These are phyloP conservation scores for Pezicula radicicola DNA, from an alignment of 2,329 filamentous ascomycete species.

Conservation along the genomic window DNA sequence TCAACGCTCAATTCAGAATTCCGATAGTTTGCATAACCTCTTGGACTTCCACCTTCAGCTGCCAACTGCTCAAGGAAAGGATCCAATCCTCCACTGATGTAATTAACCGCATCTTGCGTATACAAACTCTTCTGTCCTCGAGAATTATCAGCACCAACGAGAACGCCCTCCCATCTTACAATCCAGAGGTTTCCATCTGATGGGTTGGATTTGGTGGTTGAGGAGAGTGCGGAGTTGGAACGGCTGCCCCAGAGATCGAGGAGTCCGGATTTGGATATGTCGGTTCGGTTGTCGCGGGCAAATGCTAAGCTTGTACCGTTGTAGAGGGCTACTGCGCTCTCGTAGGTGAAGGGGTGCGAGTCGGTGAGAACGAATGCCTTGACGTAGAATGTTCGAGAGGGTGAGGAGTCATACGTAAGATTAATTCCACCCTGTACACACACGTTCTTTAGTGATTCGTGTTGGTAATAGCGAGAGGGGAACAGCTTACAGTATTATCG, in stretches of 20 bases:
- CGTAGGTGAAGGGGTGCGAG: slow-evolving; percentile 9
- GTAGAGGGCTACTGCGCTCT: slow-evolving; percentile 5
- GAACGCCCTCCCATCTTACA: slow-evolving; percentile 9
- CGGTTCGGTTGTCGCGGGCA: slow-evolving; percentile 4
- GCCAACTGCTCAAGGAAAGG: slow-evolving; percentile 9
- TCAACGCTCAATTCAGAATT: slow-evolving; percentile 6
- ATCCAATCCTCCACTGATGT: slow-evolving; percentile 8
- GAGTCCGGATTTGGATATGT: slow-evolving; percentile 4
- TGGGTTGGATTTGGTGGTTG: slow-evolving; percentile 5
- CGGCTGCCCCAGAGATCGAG: slow-evolving; percentile 14
- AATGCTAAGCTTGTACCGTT: slow-evolving; percentile 5
- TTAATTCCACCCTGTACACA: slow-evolving; percentile 2
- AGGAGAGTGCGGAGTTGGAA: background rate
- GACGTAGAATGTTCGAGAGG: slow-evolving; percentile 5
- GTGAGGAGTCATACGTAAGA: slow-evolving; percentile 1
- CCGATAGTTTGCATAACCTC: slow-evolving; percentile 13
- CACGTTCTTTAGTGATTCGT: background rate
- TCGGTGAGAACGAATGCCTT: slow-evolving; percentile 6
- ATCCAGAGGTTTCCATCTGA: slow-evolving; percentile 13
- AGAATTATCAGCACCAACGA: background rate
- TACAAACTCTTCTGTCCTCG: background rate
- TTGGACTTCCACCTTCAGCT: slow-evolving; percentile 1
- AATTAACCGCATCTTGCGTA: slow-evolving; percentile 3
- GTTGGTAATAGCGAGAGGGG: background rate
- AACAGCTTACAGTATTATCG: background rate